A percentile compares a stretch with the other conserved stretches of the same genome.
Evolutionary conservation across 441 rosid species (phyloP).

Genomic region (Omphalea diandra): DNA sequence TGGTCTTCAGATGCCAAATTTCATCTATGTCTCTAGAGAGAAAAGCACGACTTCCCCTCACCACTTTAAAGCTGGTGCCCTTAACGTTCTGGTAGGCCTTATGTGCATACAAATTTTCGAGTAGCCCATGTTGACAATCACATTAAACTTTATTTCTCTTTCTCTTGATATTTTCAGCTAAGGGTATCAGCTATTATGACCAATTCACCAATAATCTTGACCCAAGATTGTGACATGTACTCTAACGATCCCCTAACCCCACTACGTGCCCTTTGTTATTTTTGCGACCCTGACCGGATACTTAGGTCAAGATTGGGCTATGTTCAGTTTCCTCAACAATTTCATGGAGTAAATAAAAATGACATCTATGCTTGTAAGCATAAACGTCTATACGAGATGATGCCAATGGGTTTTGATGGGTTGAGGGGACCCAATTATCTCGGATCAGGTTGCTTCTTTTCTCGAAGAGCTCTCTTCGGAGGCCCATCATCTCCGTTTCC

Average conservation of each 20-base stretch:
- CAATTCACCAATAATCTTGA: conserved; percentile 56
- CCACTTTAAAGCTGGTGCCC: conserved; percentile 84
- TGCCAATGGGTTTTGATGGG: conserved; percentile 43
- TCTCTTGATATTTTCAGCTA: conserved; percentile 44
- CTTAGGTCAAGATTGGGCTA: conserved; percentile 30
- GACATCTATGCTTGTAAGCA: conserved; percentile 48
- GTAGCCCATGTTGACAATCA: neutral
- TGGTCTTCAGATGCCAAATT: conserved; percentile 51
- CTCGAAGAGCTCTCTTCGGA: conserved; percentile 48
- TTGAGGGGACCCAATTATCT: conserved; percentile 36
- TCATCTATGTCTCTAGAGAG: conserved; percentile 64
- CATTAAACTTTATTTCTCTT: too few species aligned
- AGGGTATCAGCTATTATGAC: conserved; percentile 68
- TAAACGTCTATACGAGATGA: conserved; percentile 28
- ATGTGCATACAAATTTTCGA: conserved; percentile 26
- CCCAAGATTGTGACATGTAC: conserved; percentile 71
- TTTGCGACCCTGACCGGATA: conserved; percentile 38
- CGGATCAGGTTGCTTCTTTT: conserved; percentile 57
- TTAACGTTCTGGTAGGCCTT: conserved; percentile 51
- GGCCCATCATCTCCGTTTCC: conserved; percentile 23
- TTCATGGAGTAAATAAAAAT: conserved; percentile 42
- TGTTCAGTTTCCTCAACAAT: conserved; percentile 67
- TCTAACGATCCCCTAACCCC: conserved; percentile 59
- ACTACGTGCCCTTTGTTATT: conserved; percentile 46
- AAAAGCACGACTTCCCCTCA: conserved; percentile 57